phyloP scores from a whole-genome alignment of 192 early-diverging fungal genomes.

The Coemansia sp. region DNA sequence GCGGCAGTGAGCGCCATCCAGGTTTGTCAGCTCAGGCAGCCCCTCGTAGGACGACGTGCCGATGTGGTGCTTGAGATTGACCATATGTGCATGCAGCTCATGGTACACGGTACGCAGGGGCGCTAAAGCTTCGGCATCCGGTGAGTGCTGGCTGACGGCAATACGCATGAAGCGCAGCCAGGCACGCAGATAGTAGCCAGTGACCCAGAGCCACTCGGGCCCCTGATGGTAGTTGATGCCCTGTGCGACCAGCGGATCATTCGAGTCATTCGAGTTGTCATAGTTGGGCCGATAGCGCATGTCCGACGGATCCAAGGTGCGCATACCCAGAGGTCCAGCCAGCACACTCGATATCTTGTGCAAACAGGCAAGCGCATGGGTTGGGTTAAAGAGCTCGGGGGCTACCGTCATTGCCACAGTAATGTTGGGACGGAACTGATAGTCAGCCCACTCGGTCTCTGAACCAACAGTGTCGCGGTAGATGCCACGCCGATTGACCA shows the following conservation, averaged over 20 bases:
- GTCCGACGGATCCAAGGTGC: conserved; percentile 92
- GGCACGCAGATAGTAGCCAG: conserved; percentile 86
- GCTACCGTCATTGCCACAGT: conserved; percentile 89
- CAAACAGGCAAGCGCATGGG: conserved; percentile 71
- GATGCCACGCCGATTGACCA: conserved; percentile 86
- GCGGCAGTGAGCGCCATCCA: conserved; percentile 71
- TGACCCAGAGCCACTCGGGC: conserved; percentile 96
- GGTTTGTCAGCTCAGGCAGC: conserved; percentile 95
- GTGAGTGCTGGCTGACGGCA: conserved; percentile 8
- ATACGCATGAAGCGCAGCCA: conserved; percentile 65
- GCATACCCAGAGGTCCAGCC: conserved; percentile 86
- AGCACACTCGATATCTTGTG: conserved; percentile 64
- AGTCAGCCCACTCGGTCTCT: conserved; percentile 72
- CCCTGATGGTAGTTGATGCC: conserved; percentile 99
- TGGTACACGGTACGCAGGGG: conserved; percentile 64
- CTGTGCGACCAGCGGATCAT: conserved; percentile 83
- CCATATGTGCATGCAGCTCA: conserved; percentile 73
- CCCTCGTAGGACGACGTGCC: conserved; percentile 76
- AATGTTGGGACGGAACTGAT: conserved; percentile 93
- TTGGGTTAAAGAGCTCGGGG: conserved; percentile 83
- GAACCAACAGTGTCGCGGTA: conserved; percentile 88
- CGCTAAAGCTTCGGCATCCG: neutral
- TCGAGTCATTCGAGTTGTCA: conserved; percentile 86
- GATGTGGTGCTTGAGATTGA: conserved; percentile 55
- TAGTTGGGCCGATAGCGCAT: conserved; percentile 92